Evolutionary conservation across 2,329 filamentous ascomycete species (phyloP).

Genomic region (Penicillium glabrum): DNA sequence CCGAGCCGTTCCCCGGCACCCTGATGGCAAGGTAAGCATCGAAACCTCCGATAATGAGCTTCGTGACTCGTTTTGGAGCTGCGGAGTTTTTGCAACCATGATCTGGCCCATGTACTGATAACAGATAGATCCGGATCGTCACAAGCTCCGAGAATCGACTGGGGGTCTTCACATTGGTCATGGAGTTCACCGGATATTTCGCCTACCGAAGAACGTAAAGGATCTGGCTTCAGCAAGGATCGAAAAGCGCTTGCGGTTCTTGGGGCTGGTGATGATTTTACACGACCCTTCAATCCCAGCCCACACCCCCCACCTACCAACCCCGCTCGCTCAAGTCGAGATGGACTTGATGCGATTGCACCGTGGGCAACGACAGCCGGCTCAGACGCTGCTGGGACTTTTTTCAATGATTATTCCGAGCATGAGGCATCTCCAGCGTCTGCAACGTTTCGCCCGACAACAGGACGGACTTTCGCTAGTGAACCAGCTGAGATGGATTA

Average conservation of each 20-base stretch:
- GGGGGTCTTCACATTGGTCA: conserved; percentile 34
- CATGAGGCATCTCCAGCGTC: conserved; percentile 61
- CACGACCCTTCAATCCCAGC: conserved; percentile 21
- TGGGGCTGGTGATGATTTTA: conserved; percentile 29
- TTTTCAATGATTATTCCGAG: conserved; percentile 40
- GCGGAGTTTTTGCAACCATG: background rate
- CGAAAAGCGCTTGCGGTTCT: conserved; percentile 35
- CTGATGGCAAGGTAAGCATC: conserved; percentile 34
- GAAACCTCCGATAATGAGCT: background rate
- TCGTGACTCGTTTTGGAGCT: background rate
- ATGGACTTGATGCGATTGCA: conserved; percentile 28
- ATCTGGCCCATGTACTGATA: conserved; percentile 12
- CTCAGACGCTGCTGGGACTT: conserved; percentile 32
- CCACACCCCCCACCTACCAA: conserved; percentile 24
- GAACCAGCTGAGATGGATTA: conserved; percentile 64
- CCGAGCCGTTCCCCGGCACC: conserved; percentile 27
- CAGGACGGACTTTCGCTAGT: conserved; percentile 52
- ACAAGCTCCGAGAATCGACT: conserved; percentile 25
- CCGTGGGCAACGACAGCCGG: conserved; percentile 31
- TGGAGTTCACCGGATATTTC: conserved; percentile 38
- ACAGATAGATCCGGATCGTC: conserved; percentile 23
- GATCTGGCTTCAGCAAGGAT: conserved; percentile 33
- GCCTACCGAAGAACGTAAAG: conserved; percentile 38
- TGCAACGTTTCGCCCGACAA: conserved; percentile 64
- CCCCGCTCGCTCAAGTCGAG: conserved; percentile 16